Base-by-base conservation (phyloP, 306 rosid genomes). In the Quercus berberidifolia region DNA sequence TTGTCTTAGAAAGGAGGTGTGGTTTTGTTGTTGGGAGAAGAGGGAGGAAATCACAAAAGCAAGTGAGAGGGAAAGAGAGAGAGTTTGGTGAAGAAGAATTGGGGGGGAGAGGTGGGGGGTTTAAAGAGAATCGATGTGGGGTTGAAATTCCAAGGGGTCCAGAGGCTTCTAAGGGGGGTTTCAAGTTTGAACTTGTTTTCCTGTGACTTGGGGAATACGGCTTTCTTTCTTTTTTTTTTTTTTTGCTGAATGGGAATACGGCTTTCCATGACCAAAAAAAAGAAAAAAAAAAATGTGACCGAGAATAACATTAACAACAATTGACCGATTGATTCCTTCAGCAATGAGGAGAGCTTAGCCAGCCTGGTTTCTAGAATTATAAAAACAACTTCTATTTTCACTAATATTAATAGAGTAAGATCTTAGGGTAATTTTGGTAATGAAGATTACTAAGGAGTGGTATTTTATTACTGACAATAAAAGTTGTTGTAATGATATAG, bases 131-230 rank as follows among this genome's bases (percentile, higher is more conserved):
- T 20, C 10, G 55, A 25, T 6, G 54, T 4, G 2, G 21, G 26
- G 74, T 26, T 38, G 60, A 55, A 63, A 54, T 65, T 55, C 15
- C 3, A 55, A 71, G 2, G 19, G 19, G 69, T 20, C 74, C 4
- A 17, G 85, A 77, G 78, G 78, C 67, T 77, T 82, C 85, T n/a
- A 33, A 69, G 12, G 25, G 4, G 78, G 52, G 58, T 20, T 8
- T 3, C 5, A 28, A 58, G 54, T 75, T 81, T 81, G 76, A 59
- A 51, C n/a, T 54, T 5, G 41, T 9, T 28, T 55, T 7, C 10
- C 26, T 80, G 74, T 71, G 82, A 69, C 79, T 77, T 77, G 79
- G 17, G 13, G 49, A 15, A 21, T 18, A 56, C 41, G 21, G 13
- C 54, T 46, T 46, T n/a, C n/a, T n/a, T n/a, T n/a, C n/a, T n/a